Conservation (phyloP, 163 green algal species). For the Scenedesmus sp. region DNA sequence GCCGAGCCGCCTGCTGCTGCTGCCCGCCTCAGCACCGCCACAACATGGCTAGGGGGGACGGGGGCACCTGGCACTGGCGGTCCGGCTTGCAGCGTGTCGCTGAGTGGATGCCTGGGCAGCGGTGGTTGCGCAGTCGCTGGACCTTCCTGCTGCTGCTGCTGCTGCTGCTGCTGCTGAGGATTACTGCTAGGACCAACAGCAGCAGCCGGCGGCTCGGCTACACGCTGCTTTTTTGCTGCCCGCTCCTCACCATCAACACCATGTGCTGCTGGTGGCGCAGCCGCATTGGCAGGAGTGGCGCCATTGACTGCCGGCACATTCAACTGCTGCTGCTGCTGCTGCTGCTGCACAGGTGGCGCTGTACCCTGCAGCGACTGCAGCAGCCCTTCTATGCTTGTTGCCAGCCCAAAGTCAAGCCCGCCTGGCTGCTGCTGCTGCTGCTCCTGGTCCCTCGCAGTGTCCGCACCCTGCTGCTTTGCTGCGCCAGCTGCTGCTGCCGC, state of each 20-base stretch:
- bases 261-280: not conserved
- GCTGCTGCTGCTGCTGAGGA: slow-evolving; percentile 6
- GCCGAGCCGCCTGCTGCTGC: not conserved
- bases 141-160: not conserved
- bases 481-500: slow-evolving; percentile 20
- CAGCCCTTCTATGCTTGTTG: slow-evolving; percentile 3
- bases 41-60: not conserved
- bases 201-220: not conserved
- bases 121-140: not conserved
- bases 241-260: not conserved
- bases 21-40: slow-evolving; percentile 19
- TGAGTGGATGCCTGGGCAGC: not conserved
- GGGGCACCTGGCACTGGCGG: not conserved
- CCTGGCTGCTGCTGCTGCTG: not conserved
- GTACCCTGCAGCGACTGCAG: slow-evolving; percentile 25
- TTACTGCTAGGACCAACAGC: not conserved
- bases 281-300: not conserved
- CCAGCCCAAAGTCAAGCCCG: not conserved
- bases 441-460: not conserved
- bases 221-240: slow-evolving; percentile 27
- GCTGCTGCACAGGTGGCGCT: slow-evolving; percentile 17
- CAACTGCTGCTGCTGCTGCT: slow-evolving; percentile 17
- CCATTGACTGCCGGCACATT: not conserved
- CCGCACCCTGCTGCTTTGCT: not conserved
- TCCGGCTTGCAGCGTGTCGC: not conserved